Evolutionary conservation across 2,329 filamentous ascomycete species (phyloP), one percentile per base, ranked within the genome.

Genomic region (Colletotrichum incanum): DNA sequence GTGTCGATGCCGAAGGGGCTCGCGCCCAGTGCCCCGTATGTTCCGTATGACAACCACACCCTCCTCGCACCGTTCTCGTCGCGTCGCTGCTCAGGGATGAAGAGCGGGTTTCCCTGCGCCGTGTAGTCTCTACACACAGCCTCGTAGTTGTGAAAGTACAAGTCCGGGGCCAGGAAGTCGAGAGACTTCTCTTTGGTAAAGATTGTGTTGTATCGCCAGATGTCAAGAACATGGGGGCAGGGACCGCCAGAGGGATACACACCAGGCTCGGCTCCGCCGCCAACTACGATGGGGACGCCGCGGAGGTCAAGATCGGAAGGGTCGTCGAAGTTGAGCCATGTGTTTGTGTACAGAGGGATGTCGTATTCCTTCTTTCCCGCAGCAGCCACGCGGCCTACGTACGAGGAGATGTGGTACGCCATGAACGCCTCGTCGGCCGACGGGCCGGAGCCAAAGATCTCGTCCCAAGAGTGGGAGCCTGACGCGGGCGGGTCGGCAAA

Each of bases 61-160:
- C 85, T 74, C 7, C 84, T 76, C 0, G 83, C 80, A 7, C 85
- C 85, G 37, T 82, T 79, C 45, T 85, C 85, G 65, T 88, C 86
- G 16, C 86, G 80, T 6, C 86, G 79, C 74, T 88, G 86, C 77
- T 88, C 86, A 0, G 86, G 86, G 47, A 88, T 87, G 73, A 88
- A 87, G 0, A 88, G 79, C 0, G 85, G 81, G 73, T 87, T 84
- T 14, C 78, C 76, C 4, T 81, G 77, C 61, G 86, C 84, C 3
- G 81, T 76, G 71, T 87, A 88, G 34, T 84, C 80, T 14, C 74
- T 75, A 67, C 86, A 88, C 0, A 84, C 80, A 0, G 72, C 76
- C 54, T 82, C 80, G 73, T 87, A 88, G 47, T 86, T 82, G 72
- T 86, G 83, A 23, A 87, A 81, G 72, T 88, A 87, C 5, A 88